phyloP scores from a whole-genome alignment of 2,329 filamentous ascomycete species.

The Arthroderma sp. region DNA sequence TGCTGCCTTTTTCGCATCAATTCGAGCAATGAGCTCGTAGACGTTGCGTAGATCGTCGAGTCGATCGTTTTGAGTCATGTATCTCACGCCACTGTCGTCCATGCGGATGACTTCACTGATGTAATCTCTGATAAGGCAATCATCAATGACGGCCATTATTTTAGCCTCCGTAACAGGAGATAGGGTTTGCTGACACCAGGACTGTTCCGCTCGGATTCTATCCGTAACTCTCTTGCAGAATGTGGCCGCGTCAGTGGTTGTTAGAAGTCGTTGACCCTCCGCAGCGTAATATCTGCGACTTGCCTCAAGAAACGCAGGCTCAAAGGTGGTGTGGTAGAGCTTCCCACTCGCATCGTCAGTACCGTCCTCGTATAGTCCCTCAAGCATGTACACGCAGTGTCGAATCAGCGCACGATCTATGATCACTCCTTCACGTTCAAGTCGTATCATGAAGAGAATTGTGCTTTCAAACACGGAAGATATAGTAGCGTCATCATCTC shows the following conservation, averaged over 20 bases:
- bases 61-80: conserved; percentile 87
- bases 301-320: conserved; percentile 59
- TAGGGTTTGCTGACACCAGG: conserved; percentile 71
- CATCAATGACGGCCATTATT: conserved; percentile 65
- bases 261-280: conserved; percentile 64
- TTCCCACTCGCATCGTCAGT: conserved; percentile 66
- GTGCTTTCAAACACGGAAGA: conserved; percentile 68
- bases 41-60: conserved; percentile 66
- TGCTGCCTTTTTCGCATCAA: conserved; percentile 61
- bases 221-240: conserved; percentile 68
- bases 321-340: conserved; percentile 73
- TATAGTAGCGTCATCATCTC: conserved; percentile 36
- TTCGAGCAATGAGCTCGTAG: conserved; percentile 64
- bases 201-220: conserved; percentile 66
- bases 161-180: conserved; percentile 59
- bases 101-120: conserved; percentile 72
- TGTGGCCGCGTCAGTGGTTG: conserved; percentile 64
- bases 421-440: conserved; percentile 81
- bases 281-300: conserved; percentile 62
- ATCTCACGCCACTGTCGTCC: conserved; percentile 69
- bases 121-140: conserved; percentile 64
- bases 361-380: conserved; percentile 70
- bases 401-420: conserved; percentile 75
- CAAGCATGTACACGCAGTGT: conserved; percentile 79
- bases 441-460: conserved; percentile 77